Evolutionary conservation across 2,329 filamentous ascomycete genomes (phyloP).

Genomic region (Colletotrichum scovillei): DNA sequence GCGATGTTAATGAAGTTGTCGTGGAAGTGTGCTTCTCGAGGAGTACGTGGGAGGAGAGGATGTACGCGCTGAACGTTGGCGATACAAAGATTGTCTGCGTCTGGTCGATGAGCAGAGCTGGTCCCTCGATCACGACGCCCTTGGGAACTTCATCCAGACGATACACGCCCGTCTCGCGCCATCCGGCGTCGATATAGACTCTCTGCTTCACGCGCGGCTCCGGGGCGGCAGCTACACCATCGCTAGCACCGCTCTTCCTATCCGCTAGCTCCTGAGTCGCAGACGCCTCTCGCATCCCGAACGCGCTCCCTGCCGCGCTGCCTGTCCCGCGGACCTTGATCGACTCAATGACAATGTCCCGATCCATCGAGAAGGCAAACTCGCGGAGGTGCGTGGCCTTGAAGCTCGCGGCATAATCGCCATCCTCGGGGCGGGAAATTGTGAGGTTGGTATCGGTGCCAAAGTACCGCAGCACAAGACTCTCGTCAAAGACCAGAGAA

Average conservation of each 20-base stretch:
- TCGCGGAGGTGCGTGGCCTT: constrained; percentile 29
- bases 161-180: constrained; percentile 43
- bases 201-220: constrained; percentile 38
- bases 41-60: constrained; percentile 45
- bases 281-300: constrained; percentile 27
- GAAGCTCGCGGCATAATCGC: constrained; percentile 39
- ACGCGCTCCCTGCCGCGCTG: constrained; percentile 28
- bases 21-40: constrained; percentile 38
- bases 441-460: constrained; percentile 50
- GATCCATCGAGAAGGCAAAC: constrained; percentile 31
- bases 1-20: not conserved
- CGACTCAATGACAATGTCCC: constrained; percentile 28
- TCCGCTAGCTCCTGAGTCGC: constrained; percentile 35
- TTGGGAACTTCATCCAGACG: constrained; percentile 40
- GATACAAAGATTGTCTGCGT: constrained; percentile 46
- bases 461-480: constrained; percentile 48
- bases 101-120: constrained; percentile 45
- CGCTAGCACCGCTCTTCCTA: not conserved
- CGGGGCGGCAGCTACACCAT: not conserved
- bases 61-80: constrained; percentile 41
- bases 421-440: constrained; percentile 41
- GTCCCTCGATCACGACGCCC: constrained; percentile 42
- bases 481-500: constrained; percentile 51
- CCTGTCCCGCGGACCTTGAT: constrained; percentile 42
- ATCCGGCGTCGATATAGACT: constrained; percentile 44